phyloP scores from a whole-genome alignment of 176 grass and related monocot genomes.

The Phyllostachys edulis region DNA sequence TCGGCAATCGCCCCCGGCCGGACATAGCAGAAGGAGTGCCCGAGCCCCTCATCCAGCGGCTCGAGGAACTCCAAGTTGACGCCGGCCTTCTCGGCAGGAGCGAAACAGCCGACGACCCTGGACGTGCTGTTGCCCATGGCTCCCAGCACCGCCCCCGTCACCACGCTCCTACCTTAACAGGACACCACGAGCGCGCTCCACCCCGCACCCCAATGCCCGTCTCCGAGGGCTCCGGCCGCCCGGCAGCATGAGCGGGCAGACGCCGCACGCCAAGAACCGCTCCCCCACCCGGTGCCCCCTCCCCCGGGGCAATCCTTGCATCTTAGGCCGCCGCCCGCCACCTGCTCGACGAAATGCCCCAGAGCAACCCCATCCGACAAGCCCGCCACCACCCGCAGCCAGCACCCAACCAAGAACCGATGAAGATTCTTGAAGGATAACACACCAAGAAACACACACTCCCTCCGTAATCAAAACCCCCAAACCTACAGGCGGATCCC shows the following conservation, averaged over 20 bases:
- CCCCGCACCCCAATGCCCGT: constrained; percentile 47
- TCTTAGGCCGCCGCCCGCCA: constrained; percentile 47
- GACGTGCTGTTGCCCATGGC: constrained; percentile 89
- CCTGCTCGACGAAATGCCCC: constrained; percentile 45
- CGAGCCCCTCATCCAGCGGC: constrained; percentile 78
- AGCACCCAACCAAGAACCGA: not conserved
- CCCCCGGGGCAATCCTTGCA: constrained; percentile 46
- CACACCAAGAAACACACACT: not conserved
- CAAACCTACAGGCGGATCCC: constrained; percentile 24
- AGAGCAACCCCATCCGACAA: constrained; percentile 10
- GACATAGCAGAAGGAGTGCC: constrained; percentile 93
- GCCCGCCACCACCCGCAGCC: not conserved
- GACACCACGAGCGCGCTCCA: constrained; percentile 16
- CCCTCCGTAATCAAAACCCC: not conserved
- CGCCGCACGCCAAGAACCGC: constrained; percentile 42
- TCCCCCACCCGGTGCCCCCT: constrained; percentile 42
- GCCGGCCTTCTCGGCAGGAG: constrained; percentile 59
- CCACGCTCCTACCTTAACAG: constrained; percentile 10
- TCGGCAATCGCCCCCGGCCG: constrained; percentile 52
- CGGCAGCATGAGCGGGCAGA: constrained; percentile 57
- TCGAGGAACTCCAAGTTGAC: constrained; percentile 79
- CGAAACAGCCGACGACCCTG: constrained; percentile 84
- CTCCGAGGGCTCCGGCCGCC: constrained; percentile 41
- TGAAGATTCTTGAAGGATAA: constrained; percentile 6
- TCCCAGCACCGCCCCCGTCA: not conserved